Percentiles rank a stretch among this genome's conserved stretches.
Conservation (phyloP, 805 yeast genomes). For the Wickerhamomyces bovis region DNA sequence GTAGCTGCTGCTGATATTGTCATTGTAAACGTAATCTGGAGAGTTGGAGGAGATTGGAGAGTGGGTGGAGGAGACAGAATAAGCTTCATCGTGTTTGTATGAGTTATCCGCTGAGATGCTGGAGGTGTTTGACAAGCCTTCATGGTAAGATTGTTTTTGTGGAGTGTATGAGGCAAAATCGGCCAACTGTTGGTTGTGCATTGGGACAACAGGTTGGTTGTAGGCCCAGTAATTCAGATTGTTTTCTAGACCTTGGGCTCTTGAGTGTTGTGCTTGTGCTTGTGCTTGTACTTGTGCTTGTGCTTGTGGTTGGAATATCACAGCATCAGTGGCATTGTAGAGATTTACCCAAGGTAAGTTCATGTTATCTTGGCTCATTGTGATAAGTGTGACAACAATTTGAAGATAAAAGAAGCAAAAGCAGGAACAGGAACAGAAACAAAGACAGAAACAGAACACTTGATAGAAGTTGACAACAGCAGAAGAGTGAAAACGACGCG, state of each 20-base stretch:
- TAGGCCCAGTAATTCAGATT: background rate
- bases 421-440: too few species aligned
- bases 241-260: background rate
- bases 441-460: too few species aligned
- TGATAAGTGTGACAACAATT: too few species aligned
- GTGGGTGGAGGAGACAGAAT: background rate
- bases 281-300: background rate
- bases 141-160: background rate
- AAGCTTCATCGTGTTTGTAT: background rate
- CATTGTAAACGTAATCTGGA: slow-evolving; percentile 5
- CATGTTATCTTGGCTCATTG: background rate
- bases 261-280: background rate
- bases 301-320: background rate
- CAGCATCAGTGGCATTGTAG: background rate
- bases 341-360: background rate
- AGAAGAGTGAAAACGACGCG: background rate
- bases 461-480: too few species aligned
- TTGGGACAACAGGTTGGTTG: background rate
- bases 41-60: slow-evolving; percentile 3
- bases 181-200: background rate
- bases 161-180: background rate
- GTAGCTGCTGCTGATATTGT: slow-evolving; percentile 1
- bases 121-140: background rate
- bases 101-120: background rate
- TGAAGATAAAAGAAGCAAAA: too few species aligned